Percentiles rank a stretch among this genome's conserved stretches.
Evolutionary conservation across 345 rosid genomes (phyloP).

Genomic region (Gynandropsis gynandra): DNA sequence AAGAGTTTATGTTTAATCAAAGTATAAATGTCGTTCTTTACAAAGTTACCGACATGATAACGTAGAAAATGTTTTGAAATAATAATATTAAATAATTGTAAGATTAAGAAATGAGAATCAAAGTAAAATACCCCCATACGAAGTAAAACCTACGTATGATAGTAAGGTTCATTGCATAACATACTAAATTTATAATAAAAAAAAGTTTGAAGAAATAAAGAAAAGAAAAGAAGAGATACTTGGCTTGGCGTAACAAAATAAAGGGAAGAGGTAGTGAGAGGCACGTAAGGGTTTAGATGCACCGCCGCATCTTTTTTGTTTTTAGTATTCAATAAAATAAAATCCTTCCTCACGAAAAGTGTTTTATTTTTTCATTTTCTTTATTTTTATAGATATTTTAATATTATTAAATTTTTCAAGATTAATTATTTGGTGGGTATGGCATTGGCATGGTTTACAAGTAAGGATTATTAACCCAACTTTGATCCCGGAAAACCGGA

Average conservation of each 20-base stretch:
- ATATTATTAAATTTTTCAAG: background rate
- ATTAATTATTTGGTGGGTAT: conserved; percentile 19
- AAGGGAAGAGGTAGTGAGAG: conserved; percentile 30
- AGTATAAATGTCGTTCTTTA: too few species aligned
- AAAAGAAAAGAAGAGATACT: conserved; percentile 19
- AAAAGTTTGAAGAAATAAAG: background rate
- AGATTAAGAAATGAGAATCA: too few species aligned
- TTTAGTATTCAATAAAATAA: conserved; percentile 24
- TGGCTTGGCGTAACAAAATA: conserved; percentile 34
- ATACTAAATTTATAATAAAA: background rate
- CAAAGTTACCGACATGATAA: too few species aligned
- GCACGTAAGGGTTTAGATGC: conserved; percentile 36
- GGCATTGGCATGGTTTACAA: conserved; percentile 33
- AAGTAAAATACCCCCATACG: background rate
- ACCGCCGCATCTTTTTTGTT: conserved; percentile 32
- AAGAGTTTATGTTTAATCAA: too few species aligned
- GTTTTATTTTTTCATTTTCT: background rate
- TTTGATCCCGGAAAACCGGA: conserved; percentile 22
- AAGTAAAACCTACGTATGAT: background rate
- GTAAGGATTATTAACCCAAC: conserved; percentile 29
- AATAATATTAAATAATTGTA: too few species aligned
- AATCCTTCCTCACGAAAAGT: conserved; percentile 6
- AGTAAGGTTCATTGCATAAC: too few species aligned
- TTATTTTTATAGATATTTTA: background rate
- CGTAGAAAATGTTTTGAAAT: too few species aligned